Evolutionary conservation across 2,329 filamentous ascomycete species (phyloP).

Genomic region (Hypoxylon sp.): DNA sequence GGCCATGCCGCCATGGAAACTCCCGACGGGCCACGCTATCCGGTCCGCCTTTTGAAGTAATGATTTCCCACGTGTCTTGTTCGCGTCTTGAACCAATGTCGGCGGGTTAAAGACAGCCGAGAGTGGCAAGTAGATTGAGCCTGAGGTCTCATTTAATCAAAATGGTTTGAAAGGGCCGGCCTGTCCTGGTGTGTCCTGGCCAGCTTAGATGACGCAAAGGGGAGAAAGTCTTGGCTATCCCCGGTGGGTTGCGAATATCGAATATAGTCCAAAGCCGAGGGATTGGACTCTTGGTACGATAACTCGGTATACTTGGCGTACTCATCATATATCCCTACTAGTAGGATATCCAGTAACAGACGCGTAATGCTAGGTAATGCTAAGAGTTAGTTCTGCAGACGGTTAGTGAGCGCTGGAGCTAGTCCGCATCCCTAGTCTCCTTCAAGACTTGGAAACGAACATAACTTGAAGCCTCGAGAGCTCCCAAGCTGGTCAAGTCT

Average conservation of each 20-base stretch:
- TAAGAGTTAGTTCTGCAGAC: not conserved
- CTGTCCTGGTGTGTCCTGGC: not conserved
- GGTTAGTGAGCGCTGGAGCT: conserved; percentile 1
- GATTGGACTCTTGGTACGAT: conserved; percentile 6
- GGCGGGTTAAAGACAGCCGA: conserved; percentile 3
- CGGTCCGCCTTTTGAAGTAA: conserved; percentile 28
- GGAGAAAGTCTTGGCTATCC: conserved; percentile 13
- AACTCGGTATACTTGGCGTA: conserved; percentile 25
- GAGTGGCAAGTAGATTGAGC: conserved; percentile 6
- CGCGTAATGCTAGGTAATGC: conserved; percentile 3
- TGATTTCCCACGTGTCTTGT: conserved; percentile 36
- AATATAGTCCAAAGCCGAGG: not conserved
- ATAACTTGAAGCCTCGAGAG: not conserved
- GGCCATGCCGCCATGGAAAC: conserved; percentile 23
- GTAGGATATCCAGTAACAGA: conserved; percentile 7
- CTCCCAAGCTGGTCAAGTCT: not conserved
- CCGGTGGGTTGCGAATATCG: conserved; percentile 26
- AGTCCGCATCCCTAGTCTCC: not conserved
- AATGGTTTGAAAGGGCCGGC: not conserved
- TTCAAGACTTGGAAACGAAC: not conserved
- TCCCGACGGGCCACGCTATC: conserved; percentile 26
- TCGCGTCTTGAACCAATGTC: not conserved
- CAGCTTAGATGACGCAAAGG: conserved; percentile 21
- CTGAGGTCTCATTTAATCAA: conserved; percentile 7
- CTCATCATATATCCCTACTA: conserved; percentile 4